Percentiles rank a stretch among this genome's conserved stretches.
Evolutionary conservation across 2,329 filamentous ascomycete genomes (phyloP).

Genomic region (Colletotrichum gigasporum): DNA sequence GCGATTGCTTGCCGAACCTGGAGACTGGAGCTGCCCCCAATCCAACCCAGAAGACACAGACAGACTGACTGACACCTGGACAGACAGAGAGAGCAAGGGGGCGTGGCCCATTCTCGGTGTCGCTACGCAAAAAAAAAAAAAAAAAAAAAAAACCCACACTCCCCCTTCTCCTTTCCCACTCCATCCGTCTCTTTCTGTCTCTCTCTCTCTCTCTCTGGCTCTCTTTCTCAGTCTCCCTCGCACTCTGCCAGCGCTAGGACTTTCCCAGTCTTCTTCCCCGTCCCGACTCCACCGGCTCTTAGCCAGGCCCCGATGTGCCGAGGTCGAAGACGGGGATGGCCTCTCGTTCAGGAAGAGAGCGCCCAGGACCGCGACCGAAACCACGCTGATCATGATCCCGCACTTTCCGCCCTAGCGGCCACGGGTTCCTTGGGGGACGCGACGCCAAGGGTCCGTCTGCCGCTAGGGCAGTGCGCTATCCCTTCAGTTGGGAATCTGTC

Average conservation of each 20-base stretch:
- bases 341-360: slow-evolving; percentile 19
- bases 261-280: neutral
- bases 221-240: neutral
- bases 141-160: too few species aligned
- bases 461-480: slow-evolving; percentile 12
- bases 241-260: neutral
- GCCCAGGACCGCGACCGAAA: neutral
- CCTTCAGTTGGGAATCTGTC: slow-evolving; percentile 6
- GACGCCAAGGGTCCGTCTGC: slow-evolving; percentile 11
- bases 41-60: too few species aligned
- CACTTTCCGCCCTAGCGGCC: slow-evolving; percentile 27
- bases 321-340: slow-evolving; percentile 16
- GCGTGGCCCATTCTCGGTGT: neutral
- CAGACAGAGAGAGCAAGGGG: neutral
- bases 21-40: neutral
- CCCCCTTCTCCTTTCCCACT: neutral
- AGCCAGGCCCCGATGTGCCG: slow-evolving; percentile 6
- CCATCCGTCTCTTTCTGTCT: neutral
- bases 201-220: neutral
- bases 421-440: slow-evolving; percentile 1
- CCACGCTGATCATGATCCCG: slow-evolving; percentile 23
- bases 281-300: neutral
- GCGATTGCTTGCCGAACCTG: slow-evolving; percentile 7
- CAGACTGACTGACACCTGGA: too few species aligned
- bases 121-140: slow-evolving; percentile 9